Evolutionary conservation across 2,329 filamentous ascomycete genomes (phyloP).

Genomic region (Ophiostoma quercus): DNA sequence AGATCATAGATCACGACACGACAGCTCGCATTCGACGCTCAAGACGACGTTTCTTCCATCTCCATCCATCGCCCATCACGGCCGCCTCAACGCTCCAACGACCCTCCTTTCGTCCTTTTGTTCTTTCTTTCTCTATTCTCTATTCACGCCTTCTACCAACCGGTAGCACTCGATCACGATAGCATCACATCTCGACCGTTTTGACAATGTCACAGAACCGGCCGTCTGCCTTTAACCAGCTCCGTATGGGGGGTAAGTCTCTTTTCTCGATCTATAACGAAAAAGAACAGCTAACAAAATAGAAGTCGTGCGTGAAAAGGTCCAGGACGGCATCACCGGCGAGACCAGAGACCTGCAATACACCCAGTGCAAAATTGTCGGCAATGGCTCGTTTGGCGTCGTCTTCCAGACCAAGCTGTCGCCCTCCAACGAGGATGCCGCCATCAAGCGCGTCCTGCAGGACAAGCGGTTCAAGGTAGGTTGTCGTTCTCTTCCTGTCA

Average conservation of each 20-base stretch:
- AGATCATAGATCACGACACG: neutral
- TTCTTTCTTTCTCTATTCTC: too few relatives aligned
- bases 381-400: slow-evolving; percentile 96
- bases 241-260: slow-evolving; percentile 94
- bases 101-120: slow-evolving; percentile 25
- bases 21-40: too few relatives aligned
- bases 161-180: slow-evolving; percentile 30
- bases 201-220: slow-evolving; percentile 77
- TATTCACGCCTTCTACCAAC: slow-evolving; percentile 14
- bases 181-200: neutral
- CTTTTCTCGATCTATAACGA: neutral
- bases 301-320: slow-evolving; percentile 98
- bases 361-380: slow-evolving; percentile 98
- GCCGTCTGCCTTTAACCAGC: slow-evolving; percentile 75
- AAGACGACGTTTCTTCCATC: too few relatives aligned
- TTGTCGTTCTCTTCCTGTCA: neutral
- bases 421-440: slow-evolving; percentile 95
- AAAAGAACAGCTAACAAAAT: slow-evolving; percentile 19
- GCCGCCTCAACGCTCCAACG: slow-evolving; percentile 30
- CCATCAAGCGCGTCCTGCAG: slow-evolving; percentile 97
- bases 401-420: slow-evolving; percentile 99
- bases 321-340: slow-evolving; percentile 94
- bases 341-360: slow-evolving; percentile 97
- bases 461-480: slow-evolving; percentile 98
- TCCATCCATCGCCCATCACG: slow-evolving; percentile 27